Percentiles rank a stretch among this genome's conserved stretches.
phyloP scores from a whole-genome alignment of 139 green algal genomes.

The Chlamydomonas applanata region DNA sequence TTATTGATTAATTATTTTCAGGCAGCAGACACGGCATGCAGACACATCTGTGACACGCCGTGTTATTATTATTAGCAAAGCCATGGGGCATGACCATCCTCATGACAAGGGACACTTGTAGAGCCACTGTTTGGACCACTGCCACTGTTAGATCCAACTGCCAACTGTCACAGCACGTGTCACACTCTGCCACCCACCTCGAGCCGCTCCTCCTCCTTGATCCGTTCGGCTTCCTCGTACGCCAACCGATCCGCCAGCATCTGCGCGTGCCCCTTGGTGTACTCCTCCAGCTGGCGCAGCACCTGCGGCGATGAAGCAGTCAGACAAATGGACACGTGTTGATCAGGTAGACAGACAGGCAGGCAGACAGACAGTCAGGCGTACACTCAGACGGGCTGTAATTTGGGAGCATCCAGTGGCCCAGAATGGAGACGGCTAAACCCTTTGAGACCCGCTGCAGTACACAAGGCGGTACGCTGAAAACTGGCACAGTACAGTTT shows the following conservation, averaged over 20 bases:
- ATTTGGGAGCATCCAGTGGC: not conserved
- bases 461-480: no score
- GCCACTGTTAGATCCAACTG: no score
- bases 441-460: not conserved
- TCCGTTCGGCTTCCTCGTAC: constrained; percentile 30
- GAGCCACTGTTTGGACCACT: no score
- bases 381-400: not conserved
- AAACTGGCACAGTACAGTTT: no score
- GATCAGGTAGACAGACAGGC: no score
- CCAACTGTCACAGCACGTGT: no score
- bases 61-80: no score
- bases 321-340: no score
- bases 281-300: constrained; percentile 21
- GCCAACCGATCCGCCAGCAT: constrained; percentile 38
- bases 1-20: no score
- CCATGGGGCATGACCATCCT: not conserved
- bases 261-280: constrained; percentile 2
- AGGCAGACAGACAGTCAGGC: not conserved
- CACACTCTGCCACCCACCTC: not conserved
- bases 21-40: no score
- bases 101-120: not conserved
- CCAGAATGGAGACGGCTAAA: not conserved
- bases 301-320: not conserved
- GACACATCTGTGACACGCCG: no score
- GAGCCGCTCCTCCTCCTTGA: constrained; percentile 22